Percentiles rank a stretch among this genome's conserved stretches.
phyloP scores from a whole-genome alignment of 495 filamentous ascomycete species.

The Lophiotrema nucula region DNA sequence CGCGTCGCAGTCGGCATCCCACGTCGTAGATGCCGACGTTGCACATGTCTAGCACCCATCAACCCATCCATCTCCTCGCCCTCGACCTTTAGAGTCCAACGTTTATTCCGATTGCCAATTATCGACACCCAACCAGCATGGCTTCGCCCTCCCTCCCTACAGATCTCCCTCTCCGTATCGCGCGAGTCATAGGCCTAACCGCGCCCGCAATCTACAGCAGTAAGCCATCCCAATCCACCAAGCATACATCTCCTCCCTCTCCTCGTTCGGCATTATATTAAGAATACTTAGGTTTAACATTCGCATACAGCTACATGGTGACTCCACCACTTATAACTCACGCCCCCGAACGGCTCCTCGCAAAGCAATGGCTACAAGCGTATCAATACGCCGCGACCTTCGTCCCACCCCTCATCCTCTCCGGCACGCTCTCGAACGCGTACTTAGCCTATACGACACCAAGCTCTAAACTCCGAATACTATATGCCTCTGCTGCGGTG shows the following conservation, averaged over 20 bases:
- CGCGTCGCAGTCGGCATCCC: background rate
- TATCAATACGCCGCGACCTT: constrained; percentile 36
- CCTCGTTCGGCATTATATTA: background rate
- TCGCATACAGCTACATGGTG: constrained; percentile 22
- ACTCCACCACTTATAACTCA: constrained; percentile 27
- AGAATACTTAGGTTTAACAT: constrained; percentile 14
- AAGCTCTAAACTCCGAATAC: background rate
- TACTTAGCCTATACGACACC: constrained; percentile 24
- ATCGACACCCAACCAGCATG: background rate
- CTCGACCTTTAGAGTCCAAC: background rate
- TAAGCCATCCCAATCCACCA: too few relatives aligned
- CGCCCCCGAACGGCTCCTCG: constrained; percentile 33
- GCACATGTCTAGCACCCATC: too few relatives aligned
- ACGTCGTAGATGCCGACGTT: background rate
- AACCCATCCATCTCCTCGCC: background rate
- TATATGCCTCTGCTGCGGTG: constrained; percentile 28
- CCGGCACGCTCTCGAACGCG: constrained; percentile 28
- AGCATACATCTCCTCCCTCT: background rate
- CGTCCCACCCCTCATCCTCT: constrained; percentile 36
- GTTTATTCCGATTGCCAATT: background rate
- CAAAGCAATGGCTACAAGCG: constrained; percentile 39
- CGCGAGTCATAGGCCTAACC: constrained; percentile 20
- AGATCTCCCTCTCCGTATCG: constrained; percentile 2
- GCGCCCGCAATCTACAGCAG: constrained; percentile 20
- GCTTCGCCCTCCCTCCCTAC: background rate